Evolutionary conservation across 225 moss, liverwort and hornwort genomes (phyloP).

Genomic region (Pseudisothecium myosuroides): DNA sequence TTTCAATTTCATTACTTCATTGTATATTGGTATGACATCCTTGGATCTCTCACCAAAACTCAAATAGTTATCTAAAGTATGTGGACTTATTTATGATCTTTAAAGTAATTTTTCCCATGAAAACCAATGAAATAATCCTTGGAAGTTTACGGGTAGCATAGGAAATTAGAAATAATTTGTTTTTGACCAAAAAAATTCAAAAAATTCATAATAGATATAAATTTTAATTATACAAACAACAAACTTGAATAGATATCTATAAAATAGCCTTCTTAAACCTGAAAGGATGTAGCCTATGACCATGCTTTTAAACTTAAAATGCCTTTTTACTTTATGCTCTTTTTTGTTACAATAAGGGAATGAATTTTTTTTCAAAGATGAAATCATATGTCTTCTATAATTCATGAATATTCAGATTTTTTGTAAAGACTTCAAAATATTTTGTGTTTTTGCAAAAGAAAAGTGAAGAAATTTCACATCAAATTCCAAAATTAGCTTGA

Average conservation of each 20-base stretch:
- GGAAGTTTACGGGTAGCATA: too few relatives aligned
- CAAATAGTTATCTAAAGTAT: too few relatives aligned
- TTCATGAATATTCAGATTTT: not conserved
- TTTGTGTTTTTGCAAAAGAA: not conserved
- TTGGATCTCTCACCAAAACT: too few relatives aligned
- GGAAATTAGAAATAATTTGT: too few relatives aligned
- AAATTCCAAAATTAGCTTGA: not conserved
- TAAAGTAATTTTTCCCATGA: too few relatives aligned
- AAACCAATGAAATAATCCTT: too few relatives aligned
- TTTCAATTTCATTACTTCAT: too few relatives aligned
- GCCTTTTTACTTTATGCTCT: not conserved
- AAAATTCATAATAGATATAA: not conserved
- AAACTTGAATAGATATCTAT: not conserved
- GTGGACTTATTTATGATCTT: too few relatives aligned
- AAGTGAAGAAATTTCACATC: not conserved
- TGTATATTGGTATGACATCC: too few relatives aligned
- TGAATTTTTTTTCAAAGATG: not conserved
- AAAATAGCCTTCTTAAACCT: rapidly evolving
- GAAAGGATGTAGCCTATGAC: too few relatives aligned
- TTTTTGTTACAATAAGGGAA: not conserved
- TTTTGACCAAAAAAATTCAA: not conserved
- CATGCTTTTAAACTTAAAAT: not conserved
- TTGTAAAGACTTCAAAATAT: not conserved
- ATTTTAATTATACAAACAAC: not conserved
- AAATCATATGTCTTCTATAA: not conserved